These are phyloP conservation scores for Sclerotinia nivalis DNA, from an alignment of 2,329 filamentous ascomycete species.

Conservation along the genomic window DNA sequence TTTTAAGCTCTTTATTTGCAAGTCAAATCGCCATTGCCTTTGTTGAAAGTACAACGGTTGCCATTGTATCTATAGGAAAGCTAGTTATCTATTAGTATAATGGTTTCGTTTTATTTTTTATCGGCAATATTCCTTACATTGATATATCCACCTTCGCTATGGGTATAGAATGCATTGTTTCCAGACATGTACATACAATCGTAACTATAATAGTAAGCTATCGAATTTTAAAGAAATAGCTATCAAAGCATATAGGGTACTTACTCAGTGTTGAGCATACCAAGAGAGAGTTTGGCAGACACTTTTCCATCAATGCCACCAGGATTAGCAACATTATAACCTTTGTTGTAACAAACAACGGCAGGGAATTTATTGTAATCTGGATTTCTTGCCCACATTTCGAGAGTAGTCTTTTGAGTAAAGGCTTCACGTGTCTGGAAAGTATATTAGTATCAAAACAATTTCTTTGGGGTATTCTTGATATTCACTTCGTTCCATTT, in stretches of 20 bases:
- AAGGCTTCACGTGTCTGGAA: neutral
- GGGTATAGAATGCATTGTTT: neutral
- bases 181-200: conserved; percentile 3
- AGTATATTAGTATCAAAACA: neutral
- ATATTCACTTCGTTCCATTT: neutral
- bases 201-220: neutral
- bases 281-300: neutral
- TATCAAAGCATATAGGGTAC: neutral
- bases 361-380: neutral
- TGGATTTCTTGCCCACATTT: neutral
- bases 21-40: neutral
- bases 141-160: neutral
- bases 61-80: neutral
- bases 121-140: neutral
- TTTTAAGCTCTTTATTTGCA: neutral
- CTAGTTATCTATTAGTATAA: neutral
- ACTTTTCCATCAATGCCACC: neutral
- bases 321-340: neutral
- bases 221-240: neutral
- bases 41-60: neutral
- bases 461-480: neutral
- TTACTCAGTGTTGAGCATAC: neutral
- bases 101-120: neutral
- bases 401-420: neutral
- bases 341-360: neutral